Base-by-base conservation (phyloP, 257 asterid genomes). In the Buddleja alternifolia region DNA sequence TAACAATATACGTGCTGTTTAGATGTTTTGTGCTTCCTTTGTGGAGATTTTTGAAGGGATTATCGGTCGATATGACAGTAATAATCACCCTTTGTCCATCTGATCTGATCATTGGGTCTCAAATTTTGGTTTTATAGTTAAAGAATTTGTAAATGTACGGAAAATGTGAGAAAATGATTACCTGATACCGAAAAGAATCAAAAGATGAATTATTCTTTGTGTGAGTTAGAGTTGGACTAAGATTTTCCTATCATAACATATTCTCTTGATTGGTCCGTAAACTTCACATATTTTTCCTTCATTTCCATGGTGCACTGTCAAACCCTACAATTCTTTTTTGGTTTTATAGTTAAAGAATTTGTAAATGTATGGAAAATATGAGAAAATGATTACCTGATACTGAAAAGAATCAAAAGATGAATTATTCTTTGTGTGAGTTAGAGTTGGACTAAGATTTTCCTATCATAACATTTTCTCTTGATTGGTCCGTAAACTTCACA, bases 311-410 rank as follows among this genome's bases (percentile, higher is more conserved):
- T 61, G 50, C 58, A 19, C 24, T 40, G 9, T 37, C 47, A 7
- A n/a, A 5, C 23, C 50, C 63, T 45, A 29, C 14, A 40, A 17
- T 47, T 47, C 11, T 46, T 46, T 7, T 64, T 54, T 12, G 23
- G 48, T 25, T 66, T 20, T 29, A 39, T 3, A n/a, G n/a, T n/a
- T n/a, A 69, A 69, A 54, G 39, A 66, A 40, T 63, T 32, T 58
- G 61, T 50, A n/a, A 11, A 47, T 37, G 20, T 4, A 42, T 8
- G 4, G 58, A 19, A 39, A 20, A 50, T 8, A 7, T 19, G 56
- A 41, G 34, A 60, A 59, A 21, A 25, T 51, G 14, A 23, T 21
- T 21, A 11, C 23, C 10, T 60, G 44, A 51, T 57, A n/a, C 39
- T 46, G 34, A 29, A 29, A 29, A n/a, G n/a, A n/a, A n/a, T n/a